phyloP scores from a whole-genome alignment of 768 basidiomycete species.

The Tylopilus rubrobrunneus region DNA sequence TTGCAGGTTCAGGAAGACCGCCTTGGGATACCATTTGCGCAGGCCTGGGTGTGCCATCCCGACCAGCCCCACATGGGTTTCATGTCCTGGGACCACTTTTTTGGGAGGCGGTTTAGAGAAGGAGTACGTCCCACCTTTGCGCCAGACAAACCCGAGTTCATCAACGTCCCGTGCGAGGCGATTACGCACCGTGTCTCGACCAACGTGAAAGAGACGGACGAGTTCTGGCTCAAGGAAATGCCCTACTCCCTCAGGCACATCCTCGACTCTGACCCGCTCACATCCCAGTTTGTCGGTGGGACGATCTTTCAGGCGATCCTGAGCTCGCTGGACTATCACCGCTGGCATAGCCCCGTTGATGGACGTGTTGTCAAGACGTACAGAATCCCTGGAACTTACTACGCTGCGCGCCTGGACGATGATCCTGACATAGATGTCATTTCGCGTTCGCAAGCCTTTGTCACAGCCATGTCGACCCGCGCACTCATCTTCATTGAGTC shows the following conservation, averaged over 20 bases:
- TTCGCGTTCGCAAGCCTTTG: constrained; percentile 29
- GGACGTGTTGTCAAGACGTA: background rate
- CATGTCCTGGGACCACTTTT: constrained; percentile 54
- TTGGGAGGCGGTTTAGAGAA: constrained; percentile 41
- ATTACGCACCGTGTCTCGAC: background rate
- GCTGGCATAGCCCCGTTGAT: background rate
- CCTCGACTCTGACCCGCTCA: background rate
- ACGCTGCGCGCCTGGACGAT: background rate
- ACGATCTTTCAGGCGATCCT: background rate
- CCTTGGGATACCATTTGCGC: constrained; percentile 30
- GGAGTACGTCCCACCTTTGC: constrained; percentile 38
- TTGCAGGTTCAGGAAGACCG: constrained; percentile 8
- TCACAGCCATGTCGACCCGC: constrained; percentile 43
- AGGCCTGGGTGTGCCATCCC: constrained; percentile 42
- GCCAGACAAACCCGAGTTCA: constrained; percentile 13
- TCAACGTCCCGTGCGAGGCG: background rate
- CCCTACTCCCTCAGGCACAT: background rate
- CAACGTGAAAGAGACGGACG: background rate
- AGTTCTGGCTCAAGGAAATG: background rate
- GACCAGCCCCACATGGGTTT: constrained; percentile 41
- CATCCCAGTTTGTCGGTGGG: background rate
- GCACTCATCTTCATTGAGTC: constrained; percentile 57
- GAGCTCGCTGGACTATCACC: background rate
- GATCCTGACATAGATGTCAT: constrained; percentile 18
- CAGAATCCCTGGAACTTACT: background rate